Conservation (phyloP, 257 asterid species). For the Solanum neorickii region DNA sequence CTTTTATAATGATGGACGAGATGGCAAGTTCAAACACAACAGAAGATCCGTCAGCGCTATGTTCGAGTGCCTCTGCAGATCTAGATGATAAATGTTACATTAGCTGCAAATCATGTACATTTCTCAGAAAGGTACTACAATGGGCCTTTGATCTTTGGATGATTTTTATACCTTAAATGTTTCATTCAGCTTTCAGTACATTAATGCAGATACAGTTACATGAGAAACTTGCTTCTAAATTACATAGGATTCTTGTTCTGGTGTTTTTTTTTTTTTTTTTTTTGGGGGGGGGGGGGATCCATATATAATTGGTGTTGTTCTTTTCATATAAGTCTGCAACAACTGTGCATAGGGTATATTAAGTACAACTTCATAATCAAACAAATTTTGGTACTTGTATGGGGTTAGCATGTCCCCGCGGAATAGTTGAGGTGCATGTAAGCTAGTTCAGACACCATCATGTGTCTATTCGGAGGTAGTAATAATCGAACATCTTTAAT, state of each 20-base stretch:
- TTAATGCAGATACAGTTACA: background rate
- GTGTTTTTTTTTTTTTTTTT: too few species aligned
- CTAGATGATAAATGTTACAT: background rate
- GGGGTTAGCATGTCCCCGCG: background rate
- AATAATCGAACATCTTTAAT: too few species aligned
- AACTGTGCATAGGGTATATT: slow-evolving; percentile 34
- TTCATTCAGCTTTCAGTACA: background rate
- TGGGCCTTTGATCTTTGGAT: background rate
- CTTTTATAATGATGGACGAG: background rate
- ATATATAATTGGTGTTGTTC: slow-evolving; percentile 29
- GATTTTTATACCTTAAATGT: background rate
- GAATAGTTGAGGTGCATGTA: background rate
- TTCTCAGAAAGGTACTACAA: background rate
- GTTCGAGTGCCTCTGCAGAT: background rate
- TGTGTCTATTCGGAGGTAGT: too few species aligned
- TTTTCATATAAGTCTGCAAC: slow-evolving; percentile 26
- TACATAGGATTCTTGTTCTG: slow-evolving; percentile 13
- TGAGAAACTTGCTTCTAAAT: slow-evolving; percentile 8
- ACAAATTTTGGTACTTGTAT: background rate
- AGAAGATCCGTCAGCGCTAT: background rate
- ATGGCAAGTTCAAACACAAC: background rate
- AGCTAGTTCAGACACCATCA: background rate
- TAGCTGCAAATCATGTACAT: background rate
- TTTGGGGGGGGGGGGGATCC: slow-evolving; percentile 13
- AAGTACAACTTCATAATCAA: background rate